Evolutionary conservation across 805 yeast species (phyloP).

Genomic region (Metschnikowia koreensis): DNA sequence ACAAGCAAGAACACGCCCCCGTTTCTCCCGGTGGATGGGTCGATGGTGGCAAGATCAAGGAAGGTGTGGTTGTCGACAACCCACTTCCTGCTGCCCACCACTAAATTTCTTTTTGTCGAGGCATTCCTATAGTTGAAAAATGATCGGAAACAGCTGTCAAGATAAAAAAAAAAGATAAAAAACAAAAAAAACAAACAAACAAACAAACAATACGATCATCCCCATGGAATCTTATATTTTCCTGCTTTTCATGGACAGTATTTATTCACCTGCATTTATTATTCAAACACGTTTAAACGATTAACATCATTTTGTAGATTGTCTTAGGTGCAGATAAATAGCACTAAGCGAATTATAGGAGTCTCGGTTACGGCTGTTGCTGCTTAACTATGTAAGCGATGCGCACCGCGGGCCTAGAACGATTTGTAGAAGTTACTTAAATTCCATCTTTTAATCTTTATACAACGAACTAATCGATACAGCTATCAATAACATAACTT

Average conservation of each 20-base stretch:
- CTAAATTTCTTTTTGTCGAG: neutral
- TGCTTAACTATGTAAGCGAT: neutral
- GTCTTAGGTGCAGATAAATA: no score
- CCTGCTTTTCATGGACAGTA: neutral
- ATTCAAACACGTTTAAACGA: neutral
- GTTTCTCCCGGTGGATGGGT: slow-evolving; percentile 80
- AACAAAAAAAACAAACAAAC: neutral
- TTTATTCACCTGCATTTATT: slow-evolving; percentile 10
- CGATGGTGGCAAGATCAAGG: slow-evolving; percentile 52
- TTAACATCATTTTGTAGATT: neutral
- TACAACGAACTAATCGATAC: neutral
- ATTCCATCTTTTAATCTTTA: no score
- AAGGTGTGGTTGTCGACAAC: slow-evolving; percentile 64
- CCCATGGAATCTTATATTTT: neutral
- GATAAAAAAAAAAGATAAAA: neutral
- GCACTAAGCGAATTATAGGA: neutral
- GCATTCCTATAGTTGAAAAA: no score
- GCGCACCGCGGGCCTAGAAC: neutral
- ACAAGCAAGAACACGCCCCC: slow-evolving; percentile 46
- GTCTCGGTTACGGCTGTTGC: neutral
- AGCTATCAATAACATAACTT: neutral
- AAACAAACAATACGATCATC: neutral
- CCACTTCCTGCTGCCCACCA: slow-evolving; percentile 50
- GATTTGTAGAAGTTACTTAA: no score
- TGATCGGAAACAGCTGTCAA: neutral